A percentile compares a stretch with the other conserved stretches of the same genome.
Evolutionary conservation across 768 basidiomycete genomes (phyloP).

Genomic region (Cyclocybe cylindracea): DNA sequence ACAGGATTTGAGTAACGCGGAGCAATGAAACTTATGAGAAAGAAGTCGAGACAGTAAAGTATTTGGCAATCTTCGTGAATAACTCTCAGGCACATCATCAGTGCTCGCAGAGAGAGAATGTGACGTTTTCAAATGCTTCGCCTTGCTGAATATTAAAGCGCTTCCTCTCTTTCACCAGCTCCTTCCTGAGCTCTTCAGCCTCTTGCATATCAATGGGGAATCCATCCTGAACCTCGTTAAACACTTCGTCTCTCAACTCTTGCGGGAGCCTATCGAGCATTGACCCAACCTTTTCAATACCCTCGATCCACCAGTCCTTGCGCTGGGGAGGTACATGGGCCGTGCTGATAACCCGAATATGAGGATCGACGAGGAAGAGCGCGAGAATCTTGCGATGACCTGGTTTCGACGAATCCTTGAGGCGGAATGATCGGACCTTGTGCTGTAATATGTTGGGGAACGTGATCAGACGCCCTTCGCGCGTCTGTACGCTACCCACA

Average conservation of each 20-base stretch:
- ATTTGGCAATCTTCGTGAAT: too few species aligned
- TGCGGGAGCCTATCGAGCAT: neutral
- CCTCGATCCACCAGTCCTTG: conserved; percentile 13
- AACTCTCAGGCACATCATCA: too few species aligned
- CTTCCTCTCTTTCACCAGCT: conserved; percentile 8
- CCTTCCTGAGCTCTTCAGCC: too few species aligned
- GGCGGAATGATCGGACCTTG: conserved; percentile 31
- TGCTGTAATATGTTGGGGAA: conserved; percentile 42
- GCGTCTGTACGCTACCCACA: conserved; percentile 32
- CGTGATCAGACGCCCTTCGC: conserved; percentile 28
- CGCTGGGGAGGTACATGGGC: conserved; percentile 12
- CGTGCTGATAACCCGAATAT: conserved; percentile 20
- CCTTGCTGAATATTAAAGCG: neutral
- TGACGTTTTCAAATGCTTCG: neutral
- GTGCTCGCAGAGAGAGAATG: too few species aligned
- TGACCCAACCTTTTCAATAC: neutral
- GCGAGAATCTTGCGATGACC: conserved; percentile 40
- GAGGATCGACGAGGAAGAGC: conserved; percentile 37
- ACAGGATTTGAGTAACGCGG: too few species aligned
- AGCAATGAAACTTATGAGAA: too few species aligned
- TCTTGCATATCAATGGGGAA: too few species aligned
- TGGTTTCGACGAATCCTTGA: conserved; percentile 32
- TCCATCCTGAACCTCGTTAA: too few species aligned
- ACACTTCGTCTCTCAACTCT: too few species aligned
- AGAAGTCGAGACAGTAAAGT: too few species aligned